Base-by-base conservation (phyloP, 129 eudicot species). In the Flaveria linearis region DNA sequence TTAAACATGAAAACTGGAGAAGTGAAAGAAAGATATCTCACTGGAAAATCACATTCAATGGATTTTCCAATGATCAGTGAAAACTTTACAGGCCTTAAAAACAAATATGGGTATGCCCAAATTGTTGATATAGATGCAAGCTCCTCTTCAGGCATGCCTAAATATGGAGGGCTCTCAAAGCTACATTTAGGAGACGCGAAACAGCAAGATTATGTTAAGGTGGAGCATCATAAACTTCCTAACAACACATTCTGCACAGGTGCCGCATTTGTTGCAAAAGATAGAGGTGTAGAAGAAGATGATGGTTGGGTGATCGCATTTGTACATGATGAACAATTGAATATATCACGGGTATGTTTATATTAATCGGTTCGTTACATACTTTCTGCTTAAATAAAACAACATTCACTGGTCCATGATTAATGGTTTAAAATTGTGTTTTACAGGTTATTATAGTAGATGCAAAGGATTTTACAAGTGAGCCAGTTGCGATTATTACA, bases 51-150 rank as follows among this genome's bases (percentile, higher is more conserved):
- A 0, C 67, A 65, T 43, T 82, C 91, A 8, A 88, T 91, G 91
- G 97, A 91, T 22, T 88, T 91, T 72, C 93, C 97, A 6, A 76
- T 91, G 83, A 83, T 88, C 14, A 86, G 88, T 83, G 88, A 86
- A 22, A 79, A 76, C 16, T 81, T 65, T 22, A 73, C 9, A 7
- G 91, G 97, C 2, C 4, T 69, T 1, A 74, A 58, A 79, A 88
- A 86, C 72, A 88, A 76, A 74, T 91, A 72, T 39, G 91, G 85
- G 47, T 91, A 84, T 60, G 80, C 88, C 17, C 91, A 91, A 78
- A 79, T 58, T 10, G 84, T 85, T 51, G 91, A 88, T 82, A 64
- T 81, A 16, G 69, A 62, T 8, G 94, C 91, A 7, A 86, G 93
- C 84, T 84, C 89, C 57, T 56, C 63, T 23, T 63, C 96, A 67